phyloP scores from a whole-genome alignment of 257 asterid species.

The Solanum corneliomulleri region DNA sequence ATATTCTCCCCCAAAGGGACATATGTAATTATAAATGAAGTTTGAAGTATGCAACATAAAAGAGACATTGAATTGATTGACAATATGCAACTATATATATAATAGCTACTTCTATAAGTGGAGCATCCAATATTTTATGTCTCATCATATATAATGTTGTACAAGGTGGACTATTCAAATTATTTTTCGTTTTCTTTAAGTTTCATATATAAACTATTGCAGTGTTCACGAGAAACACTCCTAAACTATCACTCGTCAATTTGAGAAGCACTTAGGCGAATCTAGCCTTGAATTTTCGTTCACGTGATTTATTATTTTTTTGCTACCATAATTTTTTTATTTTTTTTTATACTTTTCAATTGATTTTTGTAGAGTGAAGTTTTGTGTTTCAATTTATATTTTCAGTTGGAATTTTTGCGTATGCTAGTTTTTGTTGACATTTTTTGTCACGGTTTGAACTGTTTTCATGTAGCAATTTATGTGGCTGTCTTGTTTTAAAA shows the following conservation, averaged over 20 bases:
- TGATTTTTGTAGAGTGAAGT: not conserved
- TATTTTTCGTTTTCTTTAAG: accelerated
- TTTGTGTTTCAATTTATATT: not conserved
- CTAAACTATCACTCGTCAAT: too few species aligned
- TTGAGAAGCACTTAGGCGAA: too few species aligned
- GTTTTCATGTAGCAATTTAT: not conserved
- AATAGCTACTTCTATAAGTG: not conserved
- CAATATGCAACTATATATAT: not conserved
- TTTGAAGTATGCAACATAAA: not conserved
- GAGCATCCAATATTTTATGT: not conserved
- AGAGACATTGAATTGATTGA: not conserved
- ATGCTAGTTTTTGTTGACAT: not conserved
- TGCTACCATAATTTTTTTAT: not conserved
- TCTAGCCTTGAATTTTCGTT: not conserved
- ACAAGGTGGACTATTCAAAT: not conserved
- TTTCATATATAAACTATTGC: too few species aligned
- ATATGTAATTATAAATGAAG: not conserved
- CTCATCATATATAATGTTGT: not conserved
- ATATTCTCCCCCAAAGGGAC: not conserved
- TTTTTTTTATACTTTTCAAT: not conserved
- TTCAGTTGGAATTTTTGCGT: too few species aligned
- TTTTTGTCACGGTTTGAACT: not conserved
- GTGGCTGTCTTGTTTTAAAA: too few species aligned
- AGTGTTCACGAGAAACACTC: too few species aligned
- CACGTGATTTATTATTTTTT: not conserved